Evolutionary conservation across 129 eudicot species (phyloP), one percentile per base, ranked within the genome.

Genomic region (Centrapalus pauciflorus): DNA sequence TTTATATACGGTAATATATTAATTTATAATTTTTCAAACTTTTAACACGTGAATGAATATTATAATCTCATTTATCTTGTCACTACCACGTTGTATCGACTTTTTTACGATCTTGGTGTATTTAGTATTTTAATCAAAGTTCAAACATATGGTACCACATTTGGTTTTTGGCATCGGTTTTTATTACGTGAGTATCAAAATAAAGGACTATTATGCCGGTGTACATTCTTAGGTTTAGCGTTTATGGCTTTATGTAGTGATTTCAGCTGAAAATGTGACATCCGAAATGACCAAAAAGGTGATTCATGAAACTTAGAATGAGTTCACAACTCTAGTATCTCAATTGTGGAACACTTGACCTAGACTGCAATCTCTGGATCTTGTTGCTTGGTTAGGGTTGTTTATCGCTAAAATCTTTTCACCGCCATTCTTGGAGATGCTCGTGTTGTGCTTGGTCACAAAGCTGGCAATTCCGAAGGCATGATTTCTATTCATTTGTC

Each of bases 361-460:
- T 13, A 67, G 56, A 55, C 83, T 0, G 94, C 94, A n/a, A 77
- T 89, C 10, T 80, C 65, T 10, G 94, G 89, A 50, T 40, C 94
- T 7, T 86, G 94, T 69, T 86, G 94, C 71, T 75, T 86, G 56
- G 94, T 86, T 27, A 89, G 86, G 24, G 80, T 83, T 2, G 80
- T 86, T 35, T 71, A 32, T 77, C 84, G 69, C 9, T 84, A 73
- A 28, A 80, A 84, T 54, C 86, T 86, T 16, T 86, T 77, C 48
- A 76, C 80, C 46, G 94, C 94, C 11, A 86, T 83, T 67, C 79
- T 78, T 58, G 89, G 94, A 52, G 94, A 86, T 75, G 77, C 89
- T 21, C 88, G 94, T 27, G 80, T 71, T 34, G 94, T 86, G 32
- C 76, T 86, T 49, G 94, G 94, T 26, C 77, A 66, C 66, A 80